Base-by-base conservation (phyloP, 1,284 basidiomycete species). In the Thecaphora thlaspeos region DNA sequence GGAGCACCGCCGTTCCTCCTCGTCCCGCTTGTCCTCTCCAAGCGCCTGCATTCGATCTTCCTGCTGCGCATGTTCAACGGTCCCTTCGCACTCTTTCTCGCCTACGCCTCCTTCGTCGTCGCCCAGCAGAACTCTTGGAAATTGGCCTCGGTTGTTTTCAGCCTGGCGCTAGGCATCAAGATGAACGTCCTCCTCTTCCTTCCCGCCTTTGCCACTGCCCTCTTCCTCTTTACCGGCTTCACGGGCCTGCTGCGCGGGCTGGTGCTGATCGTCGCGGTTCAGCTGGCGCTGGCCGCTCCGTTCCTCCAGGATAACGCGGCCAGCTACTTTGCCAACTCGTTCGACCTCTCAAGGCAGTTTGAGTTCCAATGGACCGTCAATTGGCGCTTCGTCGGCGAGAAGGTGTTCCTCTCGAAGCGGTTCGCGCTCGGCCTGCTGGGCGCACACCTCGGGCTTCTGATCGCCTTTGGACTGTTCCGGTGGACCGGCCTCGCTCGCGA, bases 311-410 rank as follows among this genome's bases (percentile, higher is more conserved):
- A 83, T 52, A 81, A 88, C 67, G 80, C 84, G 3, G 66, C 78
- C 58, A 81, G 85, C 17, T 99, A 99, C 80, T 71, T 91, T 37
- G 79, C 78, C 12, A 83, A 84, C 10, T 87, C 95, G 1, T 99
- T 95, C 77, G 87, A 98, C 76, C 82, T 99, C 51, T 86, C 86
- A 2, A 86, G 95, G 14, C 83, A 86, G 14, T 99, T 99, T 80
- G 80, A 95, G 34, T 95, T 90, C 80, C 86, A 90, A 75, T 99
- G 94, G 94, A 97, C 94, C 0, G 93, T 97, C 59, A 98, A 98
- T 76, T 98, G 95, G 93, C 84, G 90, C 32, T 89, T 96, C 71
- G 66, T 98, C 1, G 80, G 83, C 21, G 89, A 93, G 74, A 80
- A 84, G 14, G 81, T 79, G 0, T 98, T 98, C 79, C 78, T 91